Conservation (phyloP, 108 stramenopile genomes). For the Conticribra guillardii region DNA sequence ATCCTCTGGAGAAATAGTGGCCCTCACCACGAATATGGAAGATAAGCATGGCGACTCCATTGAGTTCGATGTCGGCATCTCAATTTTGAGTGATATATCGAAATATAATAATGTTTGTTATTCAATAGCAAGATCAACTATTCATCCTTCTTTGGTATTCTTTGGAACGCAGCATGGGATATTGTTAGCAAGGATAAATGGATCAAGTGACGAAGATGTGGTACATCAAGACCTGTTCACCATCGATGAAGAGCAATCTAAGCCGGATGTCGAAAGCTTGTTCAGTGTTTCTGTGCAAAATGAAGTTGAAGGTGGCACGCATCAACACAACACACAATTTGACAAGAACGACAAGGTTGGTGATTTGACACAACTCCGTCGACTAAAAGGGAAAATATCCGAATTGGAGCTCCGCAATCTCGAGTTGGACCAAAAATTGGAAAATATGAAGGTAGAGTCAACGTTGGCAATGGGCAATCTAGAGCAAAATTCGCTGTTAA, state of each 20-base stretch:
- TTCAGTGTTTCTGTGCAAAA: neutral
- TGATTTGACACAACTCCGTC: neutral
- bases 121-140: conserved; percentile 19
- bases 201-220: neutral
- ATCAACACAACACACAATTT: neutral
- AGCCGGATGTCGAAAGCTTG: neutral
- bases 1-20: conserved; percentile 32
- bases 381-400: neutral
- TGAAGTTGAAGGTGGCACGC: neutral
- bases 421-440: conserved; percentile 1
- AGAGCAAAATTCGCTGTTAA: neutral
- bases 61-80: conserved; percentile 2
- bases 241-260: neutral
- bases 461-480: too few species aligned
- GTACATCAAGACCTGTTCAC: neutral
- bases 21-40: conserved; percentile 7
- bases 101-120: conserved; percentile 11
- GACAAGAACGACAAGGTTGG: too few species aligned
- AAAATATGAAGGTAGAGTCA: neutral
- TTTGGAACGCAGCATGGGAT: conserved; percentile 42
- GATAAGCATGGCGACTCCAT: conserved; percentile 5
- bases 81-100: conserved; percentile 1
- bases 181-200: conserved; percentile 25
- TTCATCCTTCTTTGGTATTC: conserved; percentile 23
- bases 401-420: conserved; percentile 7